Evolutionary conservation across 1,284 basidiomycete species (phyloP).

Genomic region (Phaffia rhodozyma): DNA sequence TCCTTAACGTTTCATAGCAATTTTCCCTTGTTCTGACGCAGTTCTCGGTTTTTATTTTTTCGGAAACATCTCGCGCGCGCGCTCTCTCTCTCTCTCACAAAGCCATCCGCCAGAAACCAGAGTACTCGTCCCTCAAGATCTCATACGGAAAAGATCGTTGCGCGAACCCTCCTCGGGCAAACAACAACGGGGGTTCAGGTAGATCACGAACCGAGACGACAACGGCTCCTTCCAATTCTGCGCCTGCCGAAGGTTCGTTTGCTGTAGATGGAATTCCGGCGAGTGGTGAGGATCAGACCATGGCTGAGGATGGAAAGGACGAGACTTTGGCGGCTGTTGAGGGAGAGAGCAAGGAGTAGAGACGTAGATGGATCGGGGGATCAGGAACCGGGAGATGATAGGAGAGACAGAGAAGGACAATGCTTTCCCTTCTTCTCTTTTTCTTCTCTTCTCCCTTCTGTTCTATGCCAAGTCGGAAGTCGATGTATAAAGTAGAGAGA

Average conservation of each 20-base stretch:
- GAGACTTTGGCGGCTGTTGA: too few species aligned
- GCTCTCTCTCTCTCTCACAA: neutral
- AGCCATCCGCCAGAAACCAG: slow-evolving; percentile 43
- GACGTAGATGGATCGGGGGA: too few species aligned
- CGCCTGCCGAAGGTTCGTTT: too few species aligned
- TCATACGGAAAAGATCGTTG: slow-evolving; percentile 91
- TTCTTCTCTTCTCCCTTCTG: neutral
- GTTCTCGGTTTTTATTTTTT: slow-evolving; percentile 19
- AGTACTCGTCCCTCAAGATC: slow-evolving; percentile 68
- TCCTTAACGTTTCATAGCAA: slow-evolving; percentile 14
- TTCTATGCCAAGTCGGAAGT: neutral
- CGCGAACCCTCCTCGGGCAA: slow-evolving; percentile 36
- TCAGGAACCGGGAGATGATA: too few species aligned
- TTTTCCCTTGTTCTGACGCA: slow-evolving; percentile 21
- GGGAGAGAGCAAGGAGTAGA: too few species aligned
- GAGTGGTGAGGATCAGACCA: too few species aligned
- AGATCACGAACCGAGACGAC: too few species aligned
- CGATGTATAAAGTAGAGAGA: neutral
- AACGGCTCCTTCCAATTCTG: too few species aligned
- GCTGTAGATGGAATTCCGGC: too few species aligned
- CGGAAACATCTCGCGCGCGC: neutral
- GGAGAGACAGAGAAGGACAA: neutral
- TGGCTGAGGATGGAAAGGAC: too few species aligned
- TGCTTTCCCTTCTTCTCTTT: neutral
- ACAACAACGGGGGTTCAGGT: too few species aligned